Evolutionary conservation across 495 filamentous ascomycete genomes (phyloP), one percentile per base, ranked within the genome.

Genomic region (Penicillium manginii): DNA sequence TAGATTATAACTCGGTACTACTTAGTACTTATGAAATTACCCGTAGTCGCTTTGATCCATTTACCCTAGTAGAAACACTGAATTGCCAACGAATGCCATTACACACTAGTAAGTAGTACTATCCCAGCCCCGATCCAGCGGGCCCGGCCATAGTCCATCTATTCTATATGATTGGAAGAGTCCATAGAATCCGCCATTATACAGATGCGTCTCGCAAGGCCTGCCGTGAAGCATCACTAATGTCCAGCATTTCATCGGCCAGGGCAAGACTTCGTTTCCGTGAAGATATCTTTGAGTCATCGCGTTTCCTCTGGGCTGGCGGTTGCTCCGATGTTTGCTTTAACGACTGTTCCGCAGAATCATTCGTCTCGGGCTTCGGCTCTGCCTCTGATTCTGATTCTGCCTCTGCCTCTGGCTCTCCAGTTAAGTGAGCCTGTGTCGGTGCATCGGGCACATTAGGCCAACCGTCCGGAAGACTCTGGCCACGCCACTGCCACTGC

Each of bases 401-500:
- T 12, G 35, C 4, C 35, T n/a, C 35, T 35, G 33, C 33, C 14
- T 35, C 33, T 37, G 12, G 9, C 35, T 37, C 12, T 37, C 12
- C 2, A 14, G 12, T 1, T 37, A n/a, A 1, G 4, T 37, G 1
- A 1, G 2, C 35, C 11, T 39, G 12, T 43, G 40, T 19, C 40
- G 40, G 17, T 43, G 40, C 40, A 9, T 43, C 40, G 8, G 45
- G 19, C 21, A 47, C 45, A n/a, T 64, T 50, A 1, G 66, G 63
- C 67, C 67, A 69, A 10, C 61, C 59, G 10, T 56, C 23, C 1
- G 64, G 64, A 18, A 70, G 46, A 2, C 26, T 21, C 49, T 61
- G 39, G n/a, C 67, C 67, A 35, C 57, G 62, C 64, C 64, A 70
- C 10, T 63, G 50, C 67, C 67, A 70, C 21, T 67, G 64, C 11